A percentile compares a stretch with the other conserved stretches of the same genome.
Conservation (phyloP, 2,329 filamentous ascomycete genomes). For the Ceratocystis cacaofunesta region DNA sequence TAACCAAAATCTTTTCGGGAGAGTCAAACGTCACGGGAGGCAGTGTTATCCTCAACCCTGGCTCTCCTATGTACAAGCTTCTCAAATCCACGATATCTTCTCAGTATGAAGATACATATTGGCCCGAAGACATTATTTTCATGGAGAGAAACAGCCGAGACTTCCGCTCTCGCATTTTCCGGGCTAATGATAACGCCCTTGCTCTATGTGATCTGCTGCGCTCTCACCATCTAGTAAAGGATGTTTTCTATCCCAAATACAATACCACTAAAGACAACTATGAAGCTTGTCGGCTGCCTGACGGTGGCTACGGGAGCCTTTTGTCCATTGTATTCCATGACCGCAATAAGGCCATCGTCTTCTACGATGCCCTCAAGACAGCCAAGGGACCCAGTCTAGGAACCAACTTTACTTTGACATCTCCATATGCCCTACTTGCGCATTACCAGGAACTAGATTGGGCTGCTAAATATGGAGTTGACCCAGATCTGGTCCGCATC, state of each 20-base stretch:
- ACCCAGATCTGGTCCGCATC: constrained; percentile 64
- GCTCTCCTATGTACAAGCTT: constrained; percentile 50
- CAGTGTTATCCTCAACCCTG: constrained; percentile 48
- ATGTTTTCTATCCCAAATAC: constrained; percentile 76
- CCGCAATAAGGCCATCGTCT: constrained; percentile 55
- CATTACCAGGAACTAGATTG: constrained; percentile 90
- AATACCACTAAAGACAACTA: constrained; percentile 57
- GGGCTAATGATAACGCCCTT: constrained; percentile 77
- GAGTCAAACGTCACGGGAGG: constrained; percentile 98
- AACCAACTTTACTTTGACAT: constrained; percentile 89
- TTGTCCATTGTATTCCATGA: constrained; percentile 69
- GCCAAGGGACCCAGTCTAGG: constrained; percentile 89
- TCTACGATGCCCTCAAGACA: constrained; percentile 75
- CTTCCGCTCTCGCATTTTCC: constrained; percentile 66
- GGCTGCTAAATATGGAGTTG: constrained; percentile 69
- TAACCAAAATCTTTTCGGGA: constrained; percentile 95
- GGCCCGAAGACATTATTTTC: constrained; percentile 87
- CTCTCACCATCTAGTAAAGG: constrained; percentile 49
- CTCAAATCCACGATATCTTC: constrained; percentile 51
- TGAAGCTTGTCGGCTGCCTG: constrained; percentile 57
- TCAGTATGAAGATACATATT: constrained; percentile 79
- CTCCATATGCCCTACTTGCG: constrained; percentile 79
- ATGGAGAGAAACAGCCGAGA: constrained; percentile 93
- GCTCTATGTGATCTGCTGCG: constrained; percentile 60
- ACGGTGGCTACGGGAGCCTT: constrained; percentile 78